Evolutionary conservation across 805 yeast genomes (phyloP), one percentile per base, ranked within the genome.

Genomic region (Wickerhamomyces xylosicus): DNA sequence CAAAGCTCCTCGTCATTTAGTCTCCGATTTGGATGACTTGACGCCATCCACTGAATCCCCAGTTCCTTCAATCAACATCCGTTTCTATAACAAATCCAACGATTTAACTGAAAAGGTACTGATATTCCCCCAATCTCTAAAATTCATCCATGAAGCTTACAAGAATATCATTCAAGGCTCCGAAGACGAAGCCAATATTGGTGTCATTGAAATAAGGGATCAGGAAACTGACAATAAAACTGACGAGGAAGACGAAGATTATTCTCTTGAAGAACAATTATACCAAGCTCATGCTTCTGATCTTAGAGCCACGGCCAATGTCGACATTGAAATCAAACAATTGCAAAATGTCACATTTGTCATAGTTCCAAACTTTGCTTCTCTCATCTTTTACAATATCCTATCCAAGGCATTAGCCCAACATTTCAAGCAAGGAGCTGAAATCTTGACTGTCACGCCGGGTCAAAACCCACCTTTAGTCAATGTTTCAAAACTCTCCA

Each of bases 1-100:
- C 15, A 49, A 56, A 35, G 69, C 66, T 27, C 58, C 67, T n/a
- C 69, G 81, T 43, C 79, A 76, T 52, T 45, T 65, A 8, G 49
- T 75, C 20, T 72, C 68, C 35, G 74, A 71, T 35, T 69, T 61
- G 9, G 59, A 52, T 13, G 60, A 52, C 32, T 53, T 54, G 40
- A 31, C 40, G 35, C 37, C 51, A 37, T 41, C 44, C 16, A 33
- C 51, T 39, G 11, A 40, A 42, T 19, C 57, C 38, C 43, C 47
- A 22, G 36, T 19, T 14, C 19, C 34, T 18, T 19, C 16, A 14
- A 10, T 22, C 18, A 22, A 19, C 3, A 22, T n/a, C 42, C 46
- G 15, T n/a, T 15, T 20, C 10, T 20, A 20, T 21, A 19, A 34
- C 7, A 6, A 20, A 19, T 32, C 57, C 22, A 31, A 39, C 29